Base-by-base conservation (phyloP, 225 moss, liverwort and hornwort species). In the Bryoerythrophyllum caledonicum region DNA sequence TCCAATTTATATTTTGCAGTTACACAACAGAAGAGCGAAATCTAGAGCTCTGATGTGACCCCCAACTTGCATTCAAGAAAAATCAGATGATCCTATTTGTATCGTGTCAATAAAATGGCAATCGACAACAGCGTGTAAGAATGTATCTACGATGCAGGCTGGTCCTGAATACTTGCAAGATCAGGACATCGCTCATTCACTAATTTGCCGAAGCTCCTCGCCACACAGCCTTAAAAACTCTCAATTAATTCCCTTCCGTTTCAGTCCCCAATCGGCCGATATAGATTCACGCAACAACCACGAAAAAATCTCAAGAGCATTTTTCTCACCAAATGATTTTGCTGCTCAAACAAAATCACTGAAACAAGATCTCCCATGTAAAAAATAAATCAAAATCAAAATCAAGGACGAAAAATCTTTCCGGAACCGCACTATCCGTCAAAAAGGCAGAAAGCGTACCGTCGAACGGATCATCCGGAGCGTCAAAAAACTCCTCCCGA, bases 401-500 rank as follows among this genome's bases (percentile, higher is more conserved):
- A n/a, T n/a, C n/a, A 63, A 20, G 25, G 6, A 53, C 27, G 2
- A 63, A 2, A 53, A 4, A 70, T 63, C 54, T 27, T 55, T 60
- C 21, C 34, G 6, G 48, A 14, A 44, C 34, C 7, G 58, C 1
- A 63, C 35, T 59, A 68, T 69, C 28, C 23, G 16, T 59, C 7
- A 46, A 24, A 32, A 51, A 68, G 43, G 2, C 5, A 69, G 34
- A 76, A 69, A 41, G 16, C 26, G 30, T 86, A 94, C 96, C 96
- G 59, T 92, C 88, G 25, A 83, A 77, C 26, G 91, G 91, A 62
- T 84, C 87, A 19, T 97, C 96, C 6, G 82, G 73, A 65, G 96
- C 92, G 77, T 97, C 96, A 40, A 88, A 94, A 82, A 90, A 97
- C 84, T 94, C 96, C 17, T 97, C 96, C 3, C 76, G 66, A 66